A percentile compares a stretch with the other conserved stretches of the same genome.
phyloP scores from a whole-genome alignment of 2,329 filamentous ascomycete genomes.

The Dactylellina drechsleri region DNA sequence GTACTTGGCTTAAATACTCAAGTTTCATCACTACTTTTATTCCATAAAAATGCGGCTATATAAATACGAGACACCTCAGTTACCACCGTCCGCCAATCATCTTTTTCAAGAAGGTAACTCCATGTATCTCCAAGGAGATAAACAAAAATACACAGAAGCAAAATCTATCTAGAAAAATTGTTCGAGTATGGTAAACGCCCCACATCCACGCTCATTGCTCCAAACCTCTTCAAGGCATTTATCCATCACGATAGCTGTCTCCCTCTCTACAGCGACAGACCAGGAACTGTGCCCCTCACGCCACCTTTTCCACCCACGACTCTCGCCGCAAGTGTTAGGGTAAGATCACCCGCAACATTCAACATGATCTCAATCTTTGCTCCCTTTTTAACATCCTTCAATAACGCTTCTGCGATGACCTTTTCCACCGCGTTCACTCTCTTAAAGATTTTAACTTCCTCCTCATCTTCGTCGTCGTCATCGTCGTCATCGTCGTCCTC shows the following conservation, averaged over 20 bases:
- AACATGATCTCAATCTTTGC: constrained; percentile 93
- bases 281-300: constrained; percentile 68
- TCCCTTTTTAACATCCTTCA: constrained; percentile 85
- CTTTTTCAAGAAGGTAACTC: constrained; percentile 33
- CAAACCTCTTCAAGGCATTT: not conserved
- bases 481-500: constrained; percentile 68
- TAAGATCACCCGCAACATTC: constrained; percentile 82
- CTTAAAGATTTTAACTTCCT: constrained; percentile 87
- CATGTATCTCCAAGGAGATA: constrained; percentile 35
- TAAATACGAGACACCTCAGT: constrained; percentile 18
- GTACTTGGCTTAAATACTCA: no score
- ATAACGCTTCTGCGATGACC: constrained; percentile 82
- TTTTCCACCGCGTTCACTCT: constrained; percentile 77
- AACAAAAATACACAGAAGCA: constrained; percentile 29
- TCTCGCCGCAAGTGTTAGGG: constrained; percentile 80
- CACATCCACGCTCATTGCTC: no score
- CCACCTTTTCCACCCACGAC: constrained; percentile 90
- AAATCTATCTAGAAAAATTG: constrained; percentile 7
- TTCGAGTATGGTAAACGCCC: not conserved
- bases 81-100: constrained; percentile 10
- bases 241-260: not conserved
- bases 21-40: constrained; percentile 16
- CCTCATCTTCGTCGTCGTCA: constrained; percentile 74
- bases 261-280: constrained; percentile 6
- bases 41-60: constrained; percentile 32